Percentiles rank a stretch among this genome's conserved stretches.
These are phyloP conservation scores for Corylus avellana DNA, from an alignment of 306 rosid species.

Conservation along the genomic window DNA sequence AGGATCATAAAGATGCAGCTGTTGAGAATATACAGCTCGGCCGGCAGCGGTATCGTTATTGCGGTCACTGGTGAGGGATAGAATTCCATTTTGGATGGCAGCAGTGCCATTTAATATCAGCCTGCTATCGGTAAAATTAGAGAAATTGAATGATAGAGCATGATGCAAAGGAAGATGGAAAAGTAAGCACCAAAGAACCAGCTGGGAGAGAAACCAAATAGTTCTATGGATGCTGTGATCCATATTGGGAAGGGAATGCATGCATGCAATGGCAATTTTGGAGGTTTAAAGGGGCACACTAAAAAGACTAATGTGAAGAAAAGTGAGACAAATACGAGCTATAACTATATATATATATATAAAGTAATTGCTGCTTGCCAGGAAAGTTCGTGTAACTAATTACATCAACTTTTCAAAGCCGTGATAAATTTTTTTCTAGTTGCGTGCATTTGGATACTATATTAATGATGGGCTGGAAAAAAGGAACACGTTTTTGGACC, in stretches of 20 bases:
- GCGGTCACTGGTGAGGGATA: not conserved
- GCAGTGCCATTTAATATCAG: not conserved
- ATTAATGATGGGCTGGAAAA: no score
- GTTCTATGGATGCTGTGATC: not conserved
- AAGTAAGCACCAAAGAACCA: not conserved
- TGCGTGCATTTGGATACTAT: no score
- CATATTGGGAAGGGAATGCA: not conserved
- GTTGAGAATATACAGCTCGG: conserved; percentile 4
- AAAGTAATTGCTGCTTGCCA: no score
- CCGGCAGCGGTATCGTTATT: not conserved
- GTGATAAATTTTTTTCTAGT: no score
- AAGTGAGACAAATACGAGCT: no score
- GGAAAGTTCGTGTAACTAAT: no score
- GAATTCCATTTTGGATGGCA: not conserved
- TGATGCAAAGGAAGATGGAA: not conserved
- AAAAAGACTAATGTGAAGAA: no score
- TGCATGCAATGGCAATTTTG: not conserved
- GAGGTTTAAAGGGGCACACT: no score
- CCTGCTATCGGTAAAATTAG: not conserved
- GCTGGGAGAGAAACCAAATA: not conserved
- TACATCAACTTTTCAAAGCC: no score
- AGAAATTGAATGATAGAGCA: conserved; percentile 7
- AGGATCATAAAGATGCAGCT: not conserved
- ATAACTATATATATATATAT: no score
- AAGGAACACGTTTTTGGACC: no score